These are phyloP conservation scores for Dionaea muscipula DNA, from an alignment of 179 eudicot species.

Conservation along the genomic window DNA sequence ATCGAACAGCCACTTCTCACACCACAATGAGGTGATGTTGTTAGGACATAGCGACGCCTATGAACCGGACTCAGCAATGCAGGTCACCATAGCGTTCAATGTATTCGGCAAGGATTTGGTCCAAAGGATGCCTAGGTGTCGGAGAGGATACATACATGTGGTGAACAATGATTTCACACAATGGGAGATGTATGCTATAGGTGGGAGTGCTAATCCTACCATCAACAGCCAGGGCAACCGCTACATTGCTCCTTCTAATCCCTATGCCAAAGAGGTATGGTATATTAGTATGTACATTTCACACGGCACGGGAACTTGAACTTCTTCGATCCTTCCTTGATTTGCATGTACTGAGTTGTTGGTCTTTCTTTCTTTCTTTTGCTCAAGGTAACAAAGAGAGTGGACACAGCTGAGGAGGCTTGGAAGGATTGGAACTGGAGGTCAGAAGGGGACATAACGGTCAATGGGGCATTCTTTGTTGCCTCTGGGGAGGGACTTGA, in stretches of 20 bases:
- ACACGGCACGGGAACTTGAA: too few species aligned
- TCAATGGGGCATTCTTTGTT: conserved; percentile 46
- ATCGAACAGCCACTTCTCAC: conserved; percentile 70
- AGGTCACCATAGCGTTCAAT: conserved; percentile 74
- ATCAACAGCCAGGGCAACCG: conserved; percentile 89
- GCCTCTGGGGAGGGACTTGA: conserved; percentile 37
- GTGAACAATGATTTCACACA: conserved; percentile 67
- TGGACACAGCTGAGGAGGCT: conserved; percentile 28
- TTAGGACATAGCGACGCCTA: conserved; percentile 69
- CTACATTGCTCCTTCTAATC: conserved; percentile 61
- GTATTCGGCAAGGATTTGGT: conserved; percentile 59
- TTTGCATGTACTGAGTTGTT: too few species aligned
- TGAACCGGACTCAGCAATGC: conserved; percentile 73
- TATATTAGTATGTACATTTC: too few species aligned
- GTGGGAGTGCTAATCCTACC: conserved; percentile 79
- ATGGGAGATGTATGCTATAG: conserved; percentile 95
- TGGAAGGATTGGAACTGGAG: conserved; percentile 50
- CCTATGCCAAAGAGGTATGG: conserved; percentile 63
- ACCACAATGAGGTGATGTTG: conserved; percentile 80
- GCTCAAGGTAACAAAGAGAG: conserved; percentile 37
- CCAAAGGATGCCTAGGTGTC: conserved; percentile 83
- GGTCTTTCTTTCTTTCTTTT: too few species aligned
- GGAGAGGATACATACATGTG: conserved; percentile 76
- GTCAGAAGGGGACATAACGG: conserved; percentile 38
- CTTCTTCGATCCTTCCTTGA: too few species aligned